Percentiles rank a stretch among this genome's conserved stretches.
These are phyloP conservation scores for Aegilops tauschii DNA, from an alignment of 176 grass and related monocot species.

Conservation along the genomic window DNA sequence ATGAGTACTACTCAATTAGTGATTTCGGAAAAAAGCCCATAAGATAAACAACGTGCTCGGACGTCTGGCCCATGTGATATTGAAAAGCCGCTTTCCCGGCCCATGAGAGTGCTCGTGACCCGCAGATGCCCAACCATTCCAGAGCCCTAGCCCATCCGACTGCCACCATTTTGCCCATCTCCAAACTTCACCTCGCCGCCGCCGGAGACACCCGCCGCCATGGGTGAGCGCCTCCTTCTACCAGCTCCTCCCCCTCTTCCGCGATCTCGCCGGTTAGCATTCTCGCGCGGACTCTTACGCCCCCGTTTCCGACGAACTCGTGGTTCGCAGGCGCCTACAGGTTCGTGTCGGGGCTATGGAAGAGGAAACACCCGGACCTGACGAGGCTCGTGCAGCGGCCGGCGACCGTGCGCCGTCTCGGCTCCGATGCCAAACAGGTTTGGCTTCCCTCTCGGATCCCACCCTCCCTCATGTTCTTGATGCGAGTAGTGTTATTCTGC, in stretches of 20 bases:
- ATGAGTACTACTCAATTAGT: too few species aligned
- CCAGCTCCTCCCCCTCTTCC: not conserved
- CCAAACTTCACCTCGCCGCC: not conserved
- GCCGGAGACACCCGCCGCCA: not conserved
- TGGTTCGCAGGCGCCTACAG: conserved; percentile 63
- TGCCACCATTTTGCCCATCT: not conserved
- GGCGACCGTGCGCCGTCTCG: conserved; percentile 70
- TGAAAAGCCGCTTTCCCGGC: not conserved
- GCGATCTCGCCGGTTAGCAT: too few species aligned
- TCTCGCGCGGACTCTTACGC: not conserved
- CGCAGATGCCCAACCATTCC: not conserved
- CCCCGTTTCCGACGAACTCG: not conserved
- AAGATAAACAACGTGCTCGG: too few species aligned
- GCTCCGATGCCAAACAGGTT: conserved; percentile 81
- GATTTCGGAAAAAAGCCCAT: too few species aligned
- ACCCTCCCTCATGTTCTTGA: not conserved
- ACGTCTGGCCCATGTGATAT: not conserved
- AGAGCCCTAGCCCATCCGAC: conserved; percentile 54
- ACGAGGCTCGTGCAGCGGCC: conserved; percentile 66
- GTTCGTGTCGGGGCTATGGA: conserved; percentile 82
- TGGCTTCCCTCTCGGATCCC: not conserved
- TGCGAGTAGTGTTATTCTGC: not conserved
- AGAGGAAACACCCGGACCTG: conserved; percentile 72
- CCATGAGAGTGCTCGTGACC: not conserved
- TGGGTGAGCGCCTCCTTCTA: conserved; percentile 29